Evolutionary conservation across 2,329 filamentous ascomycete species (phyloP).

Genomic region (Clonostachys rhizophaga): DNA sequence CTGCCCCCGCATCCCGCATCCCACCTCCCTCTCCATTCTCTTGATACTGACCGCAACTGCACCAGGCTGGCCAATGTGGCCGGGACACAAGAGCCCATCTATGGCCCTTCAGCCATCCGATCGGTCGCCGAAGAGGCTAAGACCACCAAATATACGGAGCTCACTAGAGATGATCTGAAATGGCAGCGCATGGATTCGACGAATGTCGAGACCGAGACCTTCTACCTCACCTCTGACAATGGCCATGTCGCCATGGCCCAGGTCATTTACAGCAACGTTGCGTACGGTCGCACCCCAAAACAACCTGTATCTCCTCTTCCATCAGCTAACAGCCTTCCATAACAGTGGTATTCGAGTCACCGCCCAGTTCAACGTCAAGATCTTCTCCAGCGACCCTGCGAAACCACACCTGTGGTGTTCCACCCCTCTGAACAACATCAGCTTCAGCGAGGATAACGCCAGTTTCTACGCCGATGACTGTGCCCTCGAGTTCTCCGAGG

Average conservation of each 20-base stretch:
- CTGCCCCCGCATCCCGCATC: slow-evolving; percentile 12
- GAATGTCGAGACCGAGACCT: slow-evolving; percentile 89
- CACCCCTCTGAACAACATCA: slow-evolving; percentile 70
- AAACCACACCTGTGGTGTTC: slow-evolving; percentile 81
- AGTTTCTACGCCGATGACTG: slow-evolving; percentile 84
- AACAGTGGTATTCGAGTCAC: slow-evolving; percentile 82
- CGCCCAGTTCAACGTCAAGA: slow-evolving; percentile 89
- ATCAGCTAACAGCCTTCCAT: slow-evolving; percentile 10
- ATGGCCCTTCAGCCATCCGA: slow-evolving; percentile 82
- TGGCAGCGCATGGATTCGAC: slow-evolving; percentile 82
- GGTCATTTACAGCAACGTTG: slow-evolving; percentile 96
- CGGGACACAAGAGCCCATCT: slow-evolving; percentile 94
- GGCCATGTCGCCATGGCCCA: slow-evolving; percentile 78
- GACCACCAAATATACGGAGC: slow-evolving; percentile 73
- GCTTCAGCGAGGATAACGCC: slow-evolving; percentile 79
- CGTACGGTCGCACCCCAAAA: slow-evolving; percentile 48
- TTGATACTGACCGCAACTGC: slow-evolving; percentile 2
- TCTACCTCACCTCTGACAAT: slow-evolving; percentile 80
- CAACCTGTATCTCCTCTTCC: not conserved
- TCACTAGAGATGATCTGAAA: slow-evolving; percentile 72
- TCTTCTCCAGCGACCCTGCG: slow-evolving; percentile 72
- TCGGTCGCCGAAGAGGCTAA: slow-evolving; percentile 79
- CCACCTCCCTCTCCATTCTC: not conserved
- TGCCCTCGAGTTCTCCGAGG: slow-evolving; percentile 79
- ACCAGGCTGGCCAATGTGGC: slow-evolving; percentile 70